Evolutionary conservation across 2,329 filamentous ascomycete genomes (phyloP), one percentile per base, ranked within the genome.

Genomic region (Didymella exigua): DNA sequence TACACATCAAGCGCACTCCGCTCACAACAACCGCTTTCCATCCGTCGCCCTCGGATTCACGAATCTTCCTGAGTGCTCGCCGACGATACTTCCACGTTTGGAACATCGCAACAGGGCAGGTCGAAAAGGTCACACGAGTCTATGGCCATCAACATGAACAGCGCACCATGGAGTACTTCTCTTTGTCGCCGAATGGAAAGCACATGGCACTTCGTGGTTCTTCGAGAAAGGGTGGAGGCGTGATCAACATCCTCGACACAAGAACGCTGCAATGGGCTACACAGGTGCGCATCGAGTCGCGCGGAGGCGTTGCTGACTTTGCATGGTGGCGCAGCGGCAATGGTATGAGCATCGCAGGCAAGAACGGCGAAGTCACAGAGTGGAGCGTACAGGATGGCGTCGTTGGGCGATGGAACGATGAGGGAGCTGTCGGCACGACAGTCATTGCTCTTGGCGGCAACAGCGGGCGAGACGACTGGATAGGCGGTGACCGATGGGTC

Each of bases 61-160:
- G 89, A 65, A 89, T 99, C 62, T 90, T 96, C 75, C 90, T 97
- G 56, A 89, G 92, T 16, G 93, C 93, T 31, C 88, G 93, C 30
- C 86, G 95, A 44, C 87, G 87, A 60, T 98, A 92, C 79, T 97
- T 98, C 76, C 95, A 98, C 77, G 87, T 89, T 62, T 99, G 95
- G 95, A 88, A 98, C 68, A 83, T 99, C 21, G 81, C 88, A 37
- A 88, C 89, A 0, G 95, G 95, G 37, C 80, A 82, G 11, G 86
- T 99, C 43, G 89, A 93, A 68, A 96, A 96, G 76, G 84, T 96
- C 38, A 86, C 85, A 64, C 82, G 89, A 71, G 79, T 95, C 55
- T 84, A 89, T 70, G 86, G 92, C 59, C 88, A 92, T 63, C 81
- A 87, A 62, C 83, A 90, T 50, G 91, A 96, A 75, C 93, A 97